A percentile compares a stretch with the other conserved stretches of the same genome.
Conservation (phyloP, 116 monocot species). For the Papilionanthe hybrid region DNA sequence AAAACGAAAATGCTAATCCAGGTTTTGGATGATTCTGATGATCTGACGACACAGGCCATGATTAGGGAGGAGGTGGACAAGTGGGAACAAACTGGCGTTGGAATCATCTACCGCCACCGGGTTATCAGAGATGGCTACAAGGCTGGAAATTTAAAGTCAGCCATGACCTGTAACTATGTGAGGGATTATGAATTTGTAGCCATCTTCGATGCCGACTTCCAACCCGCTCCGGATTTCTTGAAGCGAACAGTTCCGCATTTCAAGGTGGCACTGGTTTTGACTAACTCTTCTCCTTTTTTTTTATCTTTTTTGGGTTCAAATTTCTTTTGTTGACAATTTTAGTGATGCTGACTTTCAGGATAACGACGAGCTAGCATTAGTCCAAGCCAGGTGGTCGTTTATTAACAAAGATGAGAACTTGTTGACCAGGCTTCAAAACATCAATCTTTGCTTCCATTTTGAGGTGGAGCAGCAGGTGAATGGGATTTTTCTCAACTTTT, state of each 20-base stretch:
- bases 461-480: conserved; percentile 94
- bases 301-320: not conserved
- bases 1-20: conserved; percentile 62
- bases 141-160: conserved; percentile 84
- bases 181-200: conserved; percentile 82
- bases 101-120: conserved; percentile 71
- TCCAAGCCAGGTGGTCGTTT: conserved; percentile 75
- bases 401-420: conserved; percentile 89
- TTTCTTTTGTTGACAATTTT: not conserved
- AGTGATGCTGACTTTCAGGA: conserved; percentile 23
- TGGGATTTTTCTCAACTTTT: conserved; percentile 78
- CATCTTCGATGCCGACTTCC: conserved; percentile 92
- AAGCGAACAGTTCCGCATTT: conserved; percentile 80
- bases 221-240: conserved; percentile 76
- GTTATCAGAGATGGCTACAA: conserved; percentile 75
- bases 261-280: conserved; percentile 23
- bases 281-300: not conserved
- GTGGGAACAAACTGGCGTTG: conserved; percentile 65
- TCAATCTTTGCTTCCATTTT: conserved; percentile 88
- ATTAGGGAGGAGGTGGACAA: conserved; percentile 68
- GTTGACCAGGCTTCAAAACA: conserved; percentile 73
- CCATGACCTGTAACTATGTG: conserved; percentile 82
- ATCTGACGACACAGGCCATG: conserved; percentile 38
- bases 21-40: conserved; percentile 81
- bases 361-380: conserved; percentile 67